Percentiles rank a stretch among this genome's conserved stretches.
phyloP scores from a whole-genome alignment of 495 filamentous ascomycete genomes.

The Entonaema liquescens region DNA sequence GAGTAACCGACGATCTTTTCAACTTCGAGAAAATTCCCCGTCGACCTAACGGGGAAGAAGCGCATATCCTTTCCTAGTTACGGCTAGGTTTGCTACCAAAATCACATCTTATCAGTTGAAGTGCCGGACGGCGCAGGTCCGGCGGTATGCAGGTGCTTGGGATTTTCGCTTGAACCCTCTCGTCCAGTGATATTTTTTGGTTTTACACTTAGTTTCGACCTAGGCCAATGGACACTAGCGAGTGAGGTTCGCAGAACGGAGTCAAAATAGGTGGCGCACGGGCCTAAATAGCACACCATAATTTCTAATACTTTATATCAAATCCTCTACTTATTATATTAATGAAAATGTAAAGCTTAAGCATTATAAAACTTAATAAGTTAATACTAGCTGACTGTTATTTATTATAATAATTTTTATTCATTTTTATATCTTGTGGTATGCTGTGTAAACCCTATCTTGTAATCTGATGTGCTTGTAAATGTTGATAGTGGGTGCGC shows the following conservation, averaged over 20 bases:
- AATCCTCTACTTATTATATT: too few species aligned
- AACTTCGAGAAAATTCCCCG: conserved; percentile 18
- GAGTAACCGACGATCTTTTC: conserved; percentile 27
- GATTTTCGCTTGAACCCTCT: conserved; percentile 24
- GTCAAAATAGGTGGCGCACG: too few species aligned
- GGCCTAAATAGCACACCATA: too few species aligned
- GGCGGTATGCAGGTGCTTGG: conserved; percentile 28
- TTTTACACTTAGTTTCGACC: background rate
- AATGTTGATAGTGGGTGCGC: too few species aligned
- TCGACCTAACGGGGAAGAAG: background rate
- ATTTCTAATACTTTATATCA: too few species aligned
- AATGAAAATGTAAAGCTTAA: too few species aligned
- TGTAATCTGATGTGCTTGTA: too few species aligned
- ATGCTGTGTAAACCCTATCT: too few species aligned
- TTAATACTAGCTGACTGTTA: too few species aligned
- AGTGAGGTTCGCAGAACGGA: conserved; percentile 7
- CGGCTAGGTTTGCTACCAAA: conserved; percentile 14
- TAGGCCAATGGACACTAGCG: conserved; percentile 5
- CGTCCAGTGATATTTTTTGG: conserved; percentile 29
- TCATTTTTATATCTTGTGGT: too few species aligned
- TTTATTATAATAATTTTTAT: too few species aligned
- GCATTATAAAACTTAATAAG: too few species aligned
- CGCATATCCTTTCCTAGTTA: conserved; percentile 21
- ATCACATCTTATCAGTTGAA: conserved; percentile 13
- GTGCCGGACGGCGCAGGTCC: conserved; percentile 23